Evolutionary conservation across 805 yeast species (phyloP).

Genomic region (Ogataea wickerhamii): DNA sequence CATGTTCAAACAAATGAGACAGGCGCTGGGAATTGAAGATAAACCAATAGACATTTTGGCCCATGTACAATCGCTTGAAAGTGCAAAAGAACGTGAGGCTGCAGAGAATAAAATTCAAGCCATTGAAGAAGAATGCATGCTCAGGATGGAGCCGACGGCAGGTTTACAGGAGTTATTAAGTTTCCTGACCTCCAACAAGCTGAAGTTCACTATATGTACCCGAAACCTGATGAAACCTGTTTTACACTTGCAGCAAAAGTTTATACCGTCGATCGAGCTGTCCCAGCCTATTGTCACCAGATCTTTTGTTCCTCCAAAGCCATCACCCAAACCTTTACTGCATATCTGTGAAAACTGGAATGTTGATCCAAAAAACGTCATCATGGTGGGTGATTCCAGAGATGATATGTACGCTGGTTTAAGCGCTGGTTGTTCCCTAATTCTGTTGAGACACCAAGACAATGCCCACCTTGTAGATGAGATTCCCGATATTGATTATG

Average conservation of each 20-base stretch:
- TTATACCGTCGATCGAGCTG: conserved; percentile 37
- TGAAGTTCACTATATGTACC: conserved; percentile 59
- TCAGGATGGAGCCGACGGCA: conserved; percentile 46
- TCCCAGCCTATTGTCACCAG: conserved; percentile 55
- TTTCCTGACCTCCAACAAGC: conserved; percentile 21
- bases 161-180: conserved; percentile 45
- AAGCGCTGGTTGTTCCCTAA: conserved; percentile 58
- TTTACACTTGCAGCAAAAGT: conserved; percentile 42
- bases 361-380: conserved; percentile 40
- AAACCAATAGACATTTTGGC: conserved; percentile 49
- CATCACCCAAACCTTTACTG: conserved; percentile 58
- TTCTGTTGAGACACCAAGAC: conserved; percentile 49
- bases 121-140: conserved; percentile 65
- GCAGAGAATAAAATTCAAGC: conserved; percentile 46
- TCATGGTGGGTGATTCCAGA: conserved; percentile 73
- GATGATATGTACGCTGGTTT: conserved; percentile 68
- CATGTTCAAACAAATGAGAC: conserved; percentile 52
- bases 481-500: conserved; percentile 34
- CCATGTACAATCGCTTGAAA: conserved; percentile 43
- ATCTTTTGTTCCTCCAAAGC: conserved; percentile 65
- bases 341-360: conserved; percentile 53
- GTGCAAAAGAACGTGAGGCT: conserved; percentile 33
- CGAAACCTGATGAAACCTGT: conserved; percentile 57
- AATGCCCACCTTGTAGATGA: conserved; percentile 43
- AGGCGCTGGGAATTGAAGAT: conserved; percentile 45